A percentile compares a stretch with the other conserved stretches of the same genome.
Conservation (phyloP, 2,329 filamentous ascomycete species). For the Shiraia bambusicola region DNA sequence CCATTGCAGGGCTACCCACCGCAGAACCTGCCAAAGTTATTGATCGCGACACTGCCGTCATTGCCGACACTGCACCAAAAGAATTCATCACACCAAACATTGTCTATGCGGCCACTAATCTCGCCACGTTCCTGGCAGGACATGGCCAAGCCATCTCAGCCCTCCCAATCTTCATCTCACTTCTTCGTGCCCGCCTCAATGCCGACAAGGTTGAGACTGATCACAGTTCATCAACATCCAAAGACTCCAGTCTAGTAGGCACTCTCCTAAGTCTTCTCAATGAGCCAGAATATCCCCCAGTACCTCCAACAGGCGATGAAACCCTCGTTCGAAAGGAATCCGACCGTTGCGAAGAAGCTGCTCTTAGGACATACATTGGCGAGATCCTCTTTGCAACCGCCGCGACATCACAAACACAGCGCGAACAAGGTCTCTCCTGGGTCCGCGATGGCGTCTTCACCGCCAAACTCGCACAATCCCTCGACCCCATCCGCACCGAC, state of each 20-base stretch:
- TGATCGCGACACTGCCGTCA: slow-evolving; percentile 62
- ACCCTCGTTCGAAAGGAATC: slow-evolving; percentile 64
- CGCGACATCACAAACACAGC: slow-evolving; percentile 39
- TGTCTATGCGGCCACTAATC: slow-evolving; percentile 70
- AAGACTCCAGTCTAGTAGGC: slow-evolving; percentile 28
- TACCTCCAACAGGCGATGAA: slow-evolving; percentile 68
- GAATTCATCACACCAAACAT: slow-evolving; percentile 69
- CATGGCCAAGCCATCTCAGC: slow-evolving; percentile 66
- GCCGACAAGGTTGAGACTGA: slow-evolving; percentile 48
- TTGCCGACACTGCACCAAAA: slow-evolving; percentile 55
- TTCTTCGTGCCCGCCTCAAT: slow-evolving; percentile 73
- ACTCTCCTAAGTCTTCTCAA: slow-evolving; percentile 41
- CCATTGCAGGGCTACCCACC: slow-evolving; percentile 58
- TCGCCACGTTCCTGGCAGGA: slow-evolving; percentile 76
- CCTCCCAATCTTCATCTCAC: slow-evolving; percentile 80
- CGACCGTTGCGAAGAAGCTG: slow-evolving; percentile 80
- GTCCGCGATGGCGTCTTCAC: slow-evolving; percentile 77
- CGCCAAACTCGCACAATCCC: slow-evolving; percentile 64
- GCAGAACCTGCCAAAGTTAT: slow-evolving; percentile 50
- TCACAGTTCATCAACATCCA: slow-evolving; percentile 8
- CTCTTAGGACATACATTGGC: slow-evolving; percentile 84
- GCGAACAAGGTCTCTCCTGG: slow-evolving; percentile 75
- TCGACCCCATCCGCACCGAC: slow-evolving; percentile 49
- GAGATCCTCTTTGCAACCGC: slow-evolving; percentile 82
- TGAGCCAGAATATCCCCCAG: slow-evolving; percentile 66